Evolutionary conservation across 176 grass and related monocot genomes (phyloP).

Genomic region (Stipa capillata): DNA sequence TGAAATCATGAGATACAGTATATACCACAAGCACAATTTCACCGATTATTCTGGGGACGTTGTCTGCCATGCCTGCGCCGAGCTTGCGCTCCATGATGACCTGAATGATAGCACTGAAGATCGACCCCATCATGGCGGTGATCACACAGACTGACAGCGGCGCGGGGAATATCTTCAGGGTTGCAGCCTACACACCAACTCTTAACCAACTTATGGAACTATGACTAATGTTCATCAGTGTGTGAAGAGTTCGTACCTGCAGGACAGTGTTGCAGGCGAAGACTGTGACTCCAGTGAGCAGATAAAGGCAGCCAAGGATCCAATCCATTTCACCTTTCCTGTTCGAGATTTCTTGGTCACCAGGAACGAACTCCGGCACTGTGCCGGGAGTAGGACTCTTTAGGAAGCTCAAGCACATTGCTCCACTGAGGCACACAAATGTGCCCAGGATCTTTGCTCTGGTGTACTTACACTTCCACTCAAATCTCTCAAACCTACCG

Average conservation of each 20-base stretch:
- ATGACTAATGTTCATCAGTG: not conserved
- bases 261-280: constrained; percentile 39
- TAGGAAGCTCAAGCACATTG: constrained; percentile 43
- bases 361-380: not conserved
- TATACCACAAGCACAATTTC: constrained; percentile 38
- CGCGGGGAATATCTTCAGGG: constrained; percentile 27
- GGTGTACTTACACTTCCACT: constrained; percentile 36
- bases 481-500: constrained; percentile 46
- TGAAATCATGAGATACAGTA: not conserved
- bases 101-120: constrained; percentile 39
- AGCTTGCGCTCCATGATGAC: constrained; percentile 34
- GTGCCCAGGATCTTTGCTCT: constrained; percentile 48
- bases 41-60: not conserved
- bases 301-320: constrained; percentile 37
- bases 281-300: constrained; percentile 21
- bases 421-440: constrained; percentile 43
- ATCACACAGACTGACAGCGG: constrained; percentile 26
- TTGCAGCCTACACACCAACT: constrained; percentile 20
- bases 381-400: constrained; percentile 6
- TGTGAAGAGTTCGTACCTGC: constrained; percentile 22
- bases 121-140: constrained; percentile 38
- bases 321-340: not conserved
- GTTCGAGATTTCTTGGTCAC: not conserved
- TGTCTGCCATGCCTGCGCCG: not conserved
- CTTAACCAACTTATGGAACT: not conserved